phyloP scores from a whole-genome alignment of 176 grass and related monocot genomes.

The Oryza meyeriana region DNA sequence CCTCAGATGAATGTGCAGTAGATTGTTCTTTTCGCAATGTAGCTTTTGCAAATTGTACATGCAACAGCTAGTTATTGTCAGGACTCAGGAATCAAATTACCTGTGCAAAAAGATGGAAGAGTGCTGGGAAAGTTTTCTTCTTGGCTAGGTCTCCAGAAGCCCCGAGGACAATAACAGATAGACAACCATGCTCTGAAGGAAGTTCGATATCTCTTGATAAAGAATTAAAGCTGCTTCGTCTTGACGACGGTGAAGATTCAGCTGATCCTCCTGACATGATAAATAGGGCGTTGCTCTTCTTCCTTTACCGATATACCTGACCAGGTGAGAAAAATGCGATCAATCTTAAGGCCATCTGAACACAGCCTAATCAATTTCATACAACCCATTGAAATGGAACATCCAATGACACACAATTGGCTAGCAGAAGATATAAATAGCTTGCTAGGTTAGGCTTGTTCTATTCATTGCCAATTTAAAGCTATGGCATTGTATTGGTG shows the following conservation, averaged over 20 bases:
- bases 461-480: conserved; percentile 5
- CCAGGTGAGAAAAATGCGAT: conserved; percentile 25
- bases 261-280: conserved; percentile 52
- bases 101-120: conserved; percentile 91
- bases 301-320: conserved; percentile 41
- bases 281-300: conserved; percentile 25
- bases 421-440: not conserved
- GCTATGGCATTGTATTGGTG: not conserved
- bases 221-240: conserved; percentile 64
- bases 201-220: conserved; percentile 61
- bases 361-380: not conserved
- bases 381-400: conserved; percentile 14
- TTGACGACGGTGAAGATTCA: conserved; percentile 57
- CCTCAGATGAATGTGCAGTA: conserved; percentile 24
- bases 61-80: conserved; percentile 5
- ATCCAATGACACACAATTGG: not conserved
- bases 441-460: not conserved
- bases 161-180: conserved; percentile 92
- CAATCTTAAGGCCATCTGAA: not conserved
- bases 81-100: conserved; percentile 36
- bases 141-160: conserved; percentile 99
- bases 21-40: not conserved
- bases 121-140: conserved; percentile 99
- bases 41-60: not conserved
- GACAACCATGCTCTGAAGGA: conserved; percentile 54